phyloP scores from a whole-genome alignment of 495 filamentous ascomycete species.

The Sabuloglossum arenarium region DNA sequence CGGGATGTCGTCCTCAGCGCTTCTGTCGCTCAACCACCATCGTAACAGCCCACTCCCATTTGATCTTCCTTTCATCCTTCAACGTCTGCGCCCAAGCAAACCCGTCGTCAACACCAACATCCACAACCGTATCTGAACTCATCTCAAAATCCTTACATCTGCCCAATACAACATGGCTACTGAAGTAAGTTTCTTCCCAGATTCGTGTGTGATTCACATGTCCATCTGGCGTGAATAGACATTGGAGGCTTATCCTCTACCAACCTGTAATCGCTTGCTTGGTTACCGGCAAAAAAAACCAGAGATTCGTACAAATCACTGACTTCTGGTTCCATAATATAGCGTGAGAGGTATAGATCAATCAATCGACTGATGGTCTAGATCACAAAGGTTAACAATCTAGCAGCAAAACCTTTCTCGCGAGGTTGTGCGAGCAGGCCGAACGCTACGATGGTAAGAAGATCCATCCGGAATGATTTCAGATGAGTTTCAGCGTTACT shows the following conservation, averaged over 20 bases:
- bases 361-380: conserved; percentile 13
- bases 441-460: conserved; percentile 95
- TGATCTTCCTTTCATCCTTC: conserved; percentile 1
- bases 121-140: not conserved
- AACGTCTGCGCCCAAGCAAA: not conserved
- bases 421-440: conserved; percentile 98
- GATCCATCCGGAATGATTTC: not conserved
- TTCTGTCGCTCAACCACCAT: conserved; percentile 1
- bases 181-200: conserved; percentile 13
- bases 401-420: conserved; percentile 98
- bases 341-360: conserved; percentile 66
- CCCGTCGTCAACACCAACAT: not conserved
- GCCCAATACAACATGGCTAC: conserved; percentile 12
- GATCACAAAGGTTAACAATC: conserved; percentile 12
- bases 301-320: conserved; percentile 11
- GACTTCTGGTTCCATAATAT: conserved; percentile 15
- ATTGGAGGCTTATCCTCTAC: conserved; percentile 6
- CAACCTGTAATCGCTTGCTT: conserved; percentile 8
- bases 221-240: not conserved
- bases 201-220: not conserved
- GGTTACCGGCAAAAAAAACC: not conserved
- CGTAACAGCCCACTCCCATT: conserved; percentile 1
- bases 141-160: not conserved
- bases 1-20: conserved; percentile 1
- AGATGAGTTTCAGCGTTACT: conserved; percentile 11